Conservation (phyloP, 768 basidiomycete genomes). For the Phanerodontia chrysosporium region DNA sequence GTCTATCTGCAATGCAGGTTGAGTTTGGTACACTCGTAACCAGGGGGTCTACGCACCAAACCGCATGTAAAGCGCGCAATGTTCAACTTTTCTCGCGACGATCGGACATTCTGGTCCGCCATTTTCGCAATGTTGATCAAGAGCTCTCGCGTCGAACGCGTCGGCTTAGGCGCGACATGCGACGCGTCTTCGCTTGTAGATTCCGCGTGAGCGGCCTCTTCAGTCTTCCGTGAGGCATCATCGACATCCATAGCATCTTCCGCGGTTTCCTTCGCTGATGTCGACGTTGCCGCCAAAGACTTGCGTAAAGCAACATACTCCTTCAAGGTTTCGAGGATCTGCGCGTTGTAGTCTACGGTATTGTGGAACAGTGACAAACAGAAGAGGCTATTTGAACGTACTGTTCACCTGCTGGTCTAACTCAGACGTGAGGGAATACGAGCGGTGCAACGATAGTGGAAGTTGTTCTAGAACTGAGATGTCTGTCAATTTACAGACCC, state of each 20-base stretch:
- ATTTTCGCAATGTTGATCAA: constrained; percentile 56
- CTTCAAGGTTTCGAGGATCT: constrained; percentile 1
- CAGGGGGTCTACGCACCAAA: constrained; percentile 44
- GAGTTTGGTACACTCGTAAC: neutral
- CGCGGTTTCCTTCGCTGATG: neutral
- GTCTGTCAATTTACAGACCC: neutral
- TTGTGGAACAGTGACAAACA: neutral
- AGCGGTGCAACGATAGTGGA: constrained; percentile 69
- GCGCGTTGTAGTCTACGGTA: constrained; percentile 1
- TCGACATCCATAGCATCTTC: neutral
- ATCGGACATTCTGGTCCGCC: constrained; percentile 55
- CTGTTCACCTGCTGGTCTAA: constrained; percentile 64
- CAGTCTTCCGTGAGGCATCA: neutral
- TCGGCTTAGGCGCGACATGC: constrained; percentile 30
- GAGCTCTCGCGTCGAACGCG: constrained; percentile 41
- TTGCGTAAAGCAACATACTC: constrained; percentile 3
- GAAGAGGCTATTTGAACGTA: constrained; percentile 20
- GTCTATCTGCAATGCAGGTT: constrained; percentile 53
- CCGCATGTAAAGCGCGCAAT: constrained; percentile 68
- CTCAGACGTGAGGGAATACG: constrained; percentile 66
- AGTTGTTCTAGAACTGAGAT: constrained; percentile 69
- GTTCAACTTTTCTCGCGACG: constrained; percentile 75
- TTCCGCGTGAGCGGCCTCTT: neutral
- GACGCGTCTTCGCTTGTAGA: neutral
- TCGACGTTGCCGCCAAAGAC: neutral